Percentiles rank a stretch among this genome's conserved stretches.
These are phyloP conservation scores for Elaeagnus macrophylla DNA, from an alignment of 306 rosid genomes.

Conservation along the genomic window DNA sequence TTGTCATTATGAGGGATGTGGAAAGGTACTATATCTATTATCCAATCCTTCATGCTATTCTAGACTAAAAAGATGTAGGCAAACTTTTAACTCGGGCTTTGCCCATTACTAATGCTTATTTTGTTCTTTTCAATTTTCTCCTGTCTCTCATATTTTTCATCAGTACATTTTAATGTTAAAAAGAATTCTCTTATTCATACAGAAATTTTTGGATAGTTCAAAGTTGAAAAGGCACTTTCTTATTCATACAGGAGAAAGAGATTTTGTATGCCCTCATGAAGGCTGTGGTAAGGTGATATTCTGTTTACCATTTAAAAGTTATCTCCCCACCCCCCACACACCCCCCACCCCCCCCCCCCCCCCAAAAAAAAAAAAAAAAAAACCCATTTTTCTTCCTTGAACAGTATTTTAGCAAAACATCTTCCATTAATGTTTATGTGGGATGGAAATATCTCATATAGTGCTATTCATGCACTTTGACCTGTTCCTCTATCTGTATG, in stretches of 20 bases:
- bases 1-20: constrained; percentile 86
- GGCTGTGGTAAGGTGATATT: constrained; percentile 97
- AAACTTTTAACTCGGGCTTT: no score
- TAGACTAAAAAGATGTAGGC: no score
- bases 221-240: constrained; percentile 92
- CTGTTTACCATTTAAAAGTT: constrained; percentile 18
- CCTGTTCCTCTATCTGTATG: no score
- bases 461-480: no score
- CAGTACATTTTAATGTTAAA: neutral
- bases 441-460: no score
- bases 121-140: neutral
- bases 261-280: constrained; percentile 87
- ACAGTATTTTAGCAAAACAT: no score
- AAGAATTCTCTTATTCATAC: constrained; percentile 29
- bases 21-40: constrained; percentile 50
- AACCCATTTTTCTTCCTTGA: neutral
- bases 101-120: neutral
- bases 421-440: no score
- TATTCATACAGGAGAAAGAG: constrained; percentile 92
- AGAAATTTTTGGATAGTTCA: constrained; percentile 98
- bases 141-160: neutral
- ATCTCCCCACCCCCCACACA: neutral
- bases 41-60: neutral
- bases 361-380: no score
- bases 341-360: neutral